These are phyloP conservation scores for Wickerhamomyces chaumierensis DNA, from an alignment of 805 yeast species.

Conservation along the genomic window DNA sequence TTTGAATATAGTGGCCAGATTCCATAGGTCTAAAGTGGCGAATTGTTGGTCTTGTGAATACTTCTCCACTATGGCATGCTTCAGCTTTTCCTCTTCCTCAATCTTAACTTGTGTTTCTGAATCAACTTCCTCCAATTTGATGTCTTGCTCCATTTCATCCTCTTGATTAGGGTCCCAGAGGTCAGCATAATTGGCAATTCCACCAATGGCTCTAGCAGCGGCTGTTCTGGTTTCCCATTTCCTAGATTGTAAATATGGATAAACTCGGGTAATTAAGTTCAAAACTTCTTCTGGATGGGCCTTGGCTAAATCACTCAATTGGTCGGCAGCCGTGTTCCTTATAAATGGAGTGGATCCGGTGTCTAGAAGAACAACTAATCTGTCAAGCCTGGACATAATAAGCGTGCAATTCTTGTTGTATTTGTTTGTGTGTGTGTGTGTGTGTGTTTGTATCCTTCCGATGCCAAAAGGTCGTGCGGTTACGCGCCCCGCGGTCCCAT, in stretches of 20 bases:
- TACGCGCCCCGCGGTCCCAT: background rate
- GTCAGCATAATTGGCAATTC: constrained; percentile 69
- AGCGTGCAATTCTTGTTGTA: background rate
- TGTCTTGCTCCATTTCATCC: constrained; percentile 12
- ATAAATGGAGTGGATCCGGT: constrained; percentile 93
- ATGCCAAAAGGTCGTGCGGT: background rate
- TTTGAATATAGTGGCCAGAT: constrained; percentile 33
- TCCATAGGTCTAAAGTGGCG: constrained; percentile 39
- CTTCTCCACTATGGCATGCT: constrained; percentile 7
- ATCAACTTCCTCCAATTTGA: constrained; percentile 14
- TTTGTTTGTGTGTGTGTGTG: too few relatives aligned
- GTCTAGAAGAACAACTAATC: constrained; percentile 48
- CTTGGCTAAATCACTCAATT: constrained; percentile 84
- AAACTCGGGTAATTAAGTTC: constrained; percentile 74
- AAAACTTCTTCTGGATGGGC: constrained; percentile 90
- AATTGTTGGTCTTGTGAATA: constrained; percentile 22
- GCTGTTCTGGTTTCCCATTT: constrained; percentile 97
- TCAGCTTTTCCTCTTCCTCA: constrained; percentile 15
- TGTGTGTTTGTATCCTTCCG: too few relatives aligned
- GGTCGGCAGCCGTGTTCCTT: constrained; percentile 94
- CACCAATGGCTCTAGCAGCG: constrained; percentile 92
- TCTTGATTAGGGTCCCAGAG: constrained; percentile 69
- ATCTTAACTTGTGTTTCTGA: constrained; percentile 8
- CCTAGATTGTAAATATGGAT: constrained; percentile 71
- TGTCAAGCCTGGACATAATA: constrained; percentile 29